phyloP scores from a whole-genome alignment of 805 yeast species.

The Alloascoidea africana region DNA sequence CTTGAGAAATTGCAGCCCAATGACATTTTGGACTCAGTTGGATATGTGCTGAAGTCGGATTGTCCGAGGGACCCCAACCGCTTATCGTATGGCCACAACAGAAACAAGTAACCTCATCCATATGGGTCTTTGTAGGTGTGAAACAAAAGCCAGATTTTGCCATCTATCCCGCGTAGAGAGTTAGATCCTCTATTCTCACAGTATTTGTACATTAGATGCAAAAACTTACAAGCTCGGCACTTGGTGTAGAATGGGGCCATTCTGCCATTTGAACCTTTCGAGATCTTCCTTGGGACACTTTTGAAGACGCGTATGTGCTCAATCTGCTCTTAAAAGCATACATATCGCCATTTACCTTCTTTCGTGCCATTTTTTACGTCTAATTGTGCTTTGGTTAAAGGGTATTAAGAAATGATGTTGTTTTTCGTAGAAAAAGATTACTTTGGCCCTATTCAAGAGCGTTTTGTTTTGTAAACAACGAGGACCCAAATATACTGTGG shows the following conservation, averaged over 20 bases:
- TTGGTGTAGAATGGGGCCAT: conserved; percentile 14
- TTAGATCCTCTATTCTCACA: not conserved
- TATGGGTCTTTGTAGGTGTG: conserved; percentile 29
- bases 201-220: not conserved
- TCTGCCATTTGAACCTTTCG: conserved; percentile 10
- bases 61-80: conserved; percentile 42
- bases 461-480: no score
- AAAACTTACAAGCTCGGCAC: conserved; percentile 6
- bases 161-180: conserved; percentile 19
- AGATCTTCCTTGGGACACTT: conserved; percentile 4
- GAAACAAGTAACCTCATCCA: conserved; percentile 41
- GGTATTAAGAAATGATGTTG: no score
- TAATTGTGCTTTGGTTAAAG: no score
- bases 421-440: no score
- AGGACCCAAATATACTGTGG: no score
- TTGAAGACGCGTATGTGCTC: not conserved
- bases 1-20: conserved; percentile 14
- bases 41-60: conserved; percentile 35
- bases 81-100: conserved; percentile 37
- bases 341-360: not conserved
- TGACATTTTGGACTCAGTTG: conserved; percentile 19
- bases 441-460: no score
- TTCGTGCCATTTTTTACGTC: no score
- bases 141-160: conserved; percentile 49
- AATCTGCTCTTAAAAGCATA: not conserved